Conservation (phyloP, 495 filamentous ascomycete genomes). For the Neurospora tetraspora region DNA sequence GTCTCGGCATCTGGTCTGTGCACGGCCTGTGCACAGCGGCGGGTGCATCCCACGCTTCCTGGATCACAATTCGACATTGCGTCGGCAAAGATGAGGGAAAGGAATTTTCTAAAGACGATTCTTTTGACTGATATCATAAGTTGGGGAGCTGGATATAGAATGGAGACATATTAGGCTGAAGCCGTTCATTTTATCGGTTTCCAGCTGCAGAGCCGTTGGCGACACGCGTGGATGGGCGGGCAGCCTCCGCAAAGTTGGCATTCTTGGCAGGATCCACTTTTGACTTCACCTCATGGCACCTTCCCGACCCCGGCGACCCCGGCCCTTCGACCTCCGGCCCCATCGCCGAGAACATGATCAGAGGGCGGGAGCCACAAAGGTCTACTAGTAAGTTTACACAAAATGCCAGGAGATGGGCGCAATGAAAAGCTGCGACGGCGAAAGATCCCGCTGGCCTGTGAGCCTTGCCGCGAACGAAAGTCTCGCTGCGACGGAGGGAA, state of each 20-base stretch:
- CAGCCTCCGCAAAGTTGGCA: neutral
- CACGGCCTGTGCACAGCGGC: neutral
- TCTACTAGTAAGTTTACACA: neutral
- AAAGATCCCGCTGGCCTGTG: conserved; percentile 24
- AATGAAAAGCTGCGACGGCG: neutral
- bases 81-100: neutral
- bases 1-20: neutral
- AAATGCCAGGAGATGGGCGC: neutral
- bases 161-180: neutral
- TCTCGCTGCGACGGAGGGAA: conserved; percentile 34
- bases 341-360: neutral
- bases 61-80: neutral
- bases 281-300: neutral
- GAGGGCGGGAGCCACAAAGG: neutral
- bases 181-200: neutral
- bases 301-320: neutral
- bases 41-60: neutral
- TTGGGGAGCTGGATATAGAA: neutral
- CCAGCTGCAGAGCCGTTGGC: neutral
- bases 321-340: neutral
- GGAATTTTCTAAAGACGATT: neutral
- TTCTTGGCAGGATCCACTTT: neutral
- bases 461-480: conserved; percentile 34
- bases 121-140: neutral
- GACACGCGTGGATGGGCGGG: neutral